Base-by-base conservation (phyloP, 2,329 filamentous ascomycete genomes). In the Ceratocystis alfenasii region DNA sequence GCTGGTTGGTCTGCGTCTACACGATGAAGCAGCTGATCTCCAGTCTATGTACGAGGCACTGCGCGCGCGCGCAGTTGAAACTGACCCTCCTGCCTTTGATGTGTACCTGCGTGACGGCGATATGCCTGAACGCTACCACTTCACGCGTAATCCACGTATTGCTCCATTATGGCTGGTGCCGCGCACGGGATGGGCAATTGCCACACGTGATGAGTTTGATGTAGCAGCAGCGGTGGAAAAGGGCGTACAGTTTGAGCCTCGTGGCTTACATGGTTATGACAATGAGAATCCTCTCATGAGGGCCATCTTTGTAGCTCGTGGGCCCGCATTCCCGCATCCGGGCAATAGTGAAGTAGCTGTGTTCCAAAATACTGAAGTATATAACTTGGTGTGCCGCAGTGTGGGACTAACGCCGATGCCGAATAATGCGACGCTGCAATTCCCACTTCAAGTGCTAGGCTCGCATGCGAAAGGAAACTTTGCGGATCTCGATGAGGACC, bases 291-390 rank as follows among this genome's bases (percentile, higher is more conserved):
- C 93, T 0, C 79, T 99, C 57, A 99, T 99, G 94, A 81, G 94
- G 48, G 93, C 94, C 0, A 95, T 99, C 55, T 99, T 99, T 71
- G 81, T 97, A 62, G 94, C 94, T 1, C 81, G 90, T 48, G 94
- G 94, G 0, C 94, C 94, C 3, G 92, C 93, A 0, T 99, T 99
- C 73, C 89, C 90, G 0, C 92, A 96, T 71, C 78, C 83, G 48
- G 85, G 89, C 0, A 92, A 94, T 71, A 95, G 89, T 74, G 83
- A 86, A 69, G 76, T 97, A 41, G 84, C 89, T 41, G 79, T 81
- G 2, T 97, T 97, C 74, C 92, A 96, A 83, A 97, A 97, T 70
- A 92, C 85, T 67, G 89, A 96, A 72, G 88, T 97, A 7, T 97
- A 97, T 77, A 96, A 96, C 72, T 89, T 97, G 69, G 76, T 97